Conservation (phyloP, 2,329 filamentous ascomycete species). For the Botrytis tulipae region DNA sequence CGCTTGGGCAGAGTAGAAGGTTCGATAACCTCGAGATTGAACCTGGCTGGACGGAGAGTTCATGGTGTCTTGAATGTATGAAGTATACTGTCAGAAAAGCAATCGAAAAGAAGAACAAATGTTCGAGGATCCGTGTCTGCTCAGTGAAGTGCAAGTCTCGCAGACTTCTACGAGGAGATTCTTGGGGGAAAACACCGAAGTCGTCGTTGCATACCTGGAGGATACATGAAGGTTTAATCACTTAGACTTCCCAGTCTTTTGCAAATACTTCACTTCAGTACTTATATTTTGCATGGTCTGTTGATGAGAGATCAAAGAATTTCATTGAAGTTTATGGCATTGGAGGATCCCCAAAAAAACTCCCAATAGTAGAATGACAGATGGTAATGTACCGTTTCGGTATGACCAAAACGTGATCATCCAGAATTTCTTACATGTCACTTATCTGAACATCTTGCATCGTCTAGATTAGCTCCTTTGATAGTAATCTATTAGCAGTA, state of each 20-base stretch:
- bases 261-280: neutral
- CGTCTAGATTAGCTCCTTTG: neutral
- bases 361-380: neutral
- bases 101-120: neutral
- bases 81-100: too few species aligned
- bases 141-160: neutral
- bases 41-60: neutral
- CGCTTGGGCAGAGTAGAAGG: neutral
- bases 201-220: neutral
- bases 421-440: neutral
- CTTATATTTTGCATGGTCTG: neutral
- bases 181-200: rapidly evolving
- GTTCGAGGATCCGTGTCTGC: neutral
- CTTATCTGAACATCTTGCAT: neutral
- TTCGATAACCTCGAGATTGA: neutral
- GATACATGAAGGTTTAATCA: neutral
- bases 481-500: neutral
- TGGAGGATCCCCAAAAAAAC: neutral
- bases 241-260: neutral
- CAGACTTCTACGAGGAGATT: neutral
- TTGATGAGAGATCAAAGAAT: rapidly evolving
- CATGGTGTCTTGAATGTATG: neutral
- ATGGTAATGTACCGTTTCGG: neutral
- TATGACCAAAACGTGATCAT: neutral
- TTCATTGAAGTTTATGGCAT: neutral